Evolutionary conservation across 23 red algal species (phyloP).

Genomic region (Agarophyton chilense): DNA sequence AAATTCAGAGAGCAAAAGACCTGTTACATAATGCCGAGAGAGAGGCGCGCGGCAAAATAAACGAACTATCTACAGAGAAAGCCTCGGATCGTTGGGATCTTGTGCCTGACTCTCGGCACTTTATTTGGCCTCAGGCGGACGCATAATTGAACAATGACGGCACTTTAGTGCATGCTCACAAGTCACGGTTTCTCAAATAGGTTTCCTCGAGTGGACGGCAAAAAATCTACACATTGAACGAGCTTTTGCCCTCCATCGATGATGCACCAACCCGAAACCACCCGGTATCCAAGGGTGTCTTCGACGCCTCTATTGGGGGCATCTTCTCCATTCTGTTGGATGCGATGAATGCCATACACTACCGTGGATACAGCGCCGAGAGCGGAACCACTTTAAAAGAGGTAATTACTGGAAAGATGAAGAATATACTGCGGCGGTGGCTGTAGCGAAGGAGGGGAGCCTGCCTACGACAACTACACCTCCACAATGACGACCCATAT

Average conservation of each 20-base stretch:
- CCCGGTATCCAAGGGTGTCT: neutral
- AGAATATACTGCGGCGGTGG: neutral
- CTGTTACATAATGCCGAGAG: too few species aligned
- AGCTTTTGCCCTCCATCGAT: neutral
- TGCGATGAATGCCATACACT: constrained; percentile 10
- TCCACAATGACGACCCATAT: neutral
- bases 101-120: neutral
- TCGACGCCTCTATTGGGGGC: neutral
- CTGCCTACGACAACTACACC: neutral
- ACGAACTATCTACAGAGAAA: too few species aligned
- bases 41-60: too few species aligned
- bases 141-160: neutral
- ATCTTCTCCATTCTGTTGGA: neutral
- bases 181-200: neutral
- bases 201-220: neutral
- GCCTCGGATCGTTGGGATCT: neutral
- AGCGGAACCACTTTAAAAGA: neutral
- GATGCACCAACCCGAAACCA: neutral
- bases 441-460: neutral
- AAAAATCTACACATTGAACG: neutral
- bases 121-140: neutral
- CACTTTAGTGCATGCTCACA: neutral
- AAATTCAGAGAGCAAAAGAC: too few species aligned
- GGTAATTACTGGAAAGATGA: constrained; percentile 16
- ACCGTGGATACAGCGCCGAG: neutral